Evolutionary conservation across 2,329 filamentous ascomycete species (phyloP).

Genomic region (Sclerotiophoma versabilis): DNA sequence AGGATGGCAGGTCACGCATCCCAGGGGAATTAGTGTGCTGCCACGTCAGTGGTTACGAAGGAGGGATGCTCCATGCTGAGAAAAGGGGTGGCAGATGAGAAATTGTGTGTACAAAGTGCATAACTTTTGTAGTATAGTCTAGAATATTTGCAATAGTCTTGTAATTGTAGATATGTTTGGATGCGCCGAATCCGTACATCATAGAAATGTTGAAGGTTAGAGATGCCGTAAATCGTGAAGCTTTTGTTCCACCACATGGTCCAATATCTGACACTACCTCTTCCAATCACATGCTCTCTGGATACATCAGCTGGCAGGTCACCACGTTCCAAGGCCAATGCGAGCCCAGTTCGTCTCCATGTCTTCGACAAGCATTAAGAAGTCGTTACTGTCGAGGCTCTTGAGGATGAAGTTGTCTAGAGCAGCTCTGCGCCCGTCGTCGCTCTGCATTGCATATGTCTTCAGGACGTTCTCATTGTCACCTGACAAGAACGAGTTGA

Average conservation of each 20-base stretch:
- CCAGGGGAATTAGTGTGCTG: too few relatives aligned
- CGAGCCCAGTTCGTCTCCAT: conserved; percentile 57
- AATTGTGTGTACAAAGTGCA: too few relatives aligned
- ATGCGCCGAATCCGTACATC: background rate
- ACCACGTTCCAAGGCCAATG: conserved; percentile 28
- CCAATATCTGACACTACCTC: background rate
- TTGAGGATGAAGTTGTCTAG: conserved; percentile 60
- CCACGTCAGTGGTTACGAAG: too few relatives aligned
- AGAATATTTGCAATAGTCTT: background rate
- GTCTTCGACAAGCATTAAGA: conserved; percentile 60
- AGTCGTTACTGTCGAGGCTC: conserved; percentile 58
- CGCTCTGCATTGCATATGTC: conserved; percentile 49
- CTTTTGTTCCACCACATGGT: conserved; percentile 10
- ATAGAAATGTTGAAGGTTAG: background rate
- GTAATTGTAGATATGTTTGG: background rate
- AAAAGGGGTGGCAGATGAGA: too few relatives aligned
- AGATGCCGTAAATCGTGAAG: background rate
- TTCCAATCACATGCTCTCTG: background rate
- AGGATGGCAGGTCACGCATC: too few relatives aligned
- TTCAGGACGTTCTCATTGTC: conserved; percentile 24
- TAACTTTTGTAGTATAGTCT: background rate
- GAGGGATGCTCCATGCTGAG: background rate
- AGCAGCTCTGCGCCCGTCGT: conserved; percentile 51
- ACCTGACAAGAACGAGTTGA: background rate
- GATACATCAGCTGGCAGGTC: background rate